Evolutionary conservation across 169 alveolate species (phyloP), one percentile per base, ranked within the genome.

Genomic region (Plasmodium ovale): DNA sequence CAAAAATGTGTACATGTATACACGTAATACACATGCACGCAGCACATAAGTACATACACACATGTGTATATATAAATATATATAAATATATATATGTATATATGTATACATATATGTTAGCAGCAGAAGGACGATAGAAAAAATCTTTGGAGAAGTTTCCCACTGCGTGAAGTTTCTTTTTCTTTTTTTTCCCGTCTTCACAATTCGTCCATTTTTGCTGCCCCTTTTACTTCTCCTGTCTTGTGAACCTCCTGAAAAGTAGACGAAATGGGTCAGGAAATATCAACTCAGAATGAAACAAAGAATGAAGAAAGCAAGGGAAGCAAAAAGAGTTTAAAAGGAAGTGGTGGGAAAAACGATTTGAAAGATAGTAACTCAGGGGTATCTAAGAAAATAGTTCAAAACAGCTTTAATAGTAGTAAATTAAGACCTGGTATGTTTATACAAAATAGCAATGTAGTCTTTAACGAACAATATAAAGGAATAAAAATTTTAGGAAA

Each of bases 401-500:
- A 73, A 56, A 73, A 73, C 19, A 73, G 87, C 37, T 73, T 73
- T 58, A 73, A 73, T 64, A 73, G 39, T 73, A 73, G 87, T 19
- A 73, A 73, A 47, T 73, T 96, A 53, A 95, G 96, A 25, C 97
- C 98, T 3, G 98, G 98, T 42, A 96, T 96, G 98, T 96, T 96
- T 70, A 97, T 96, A 51, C 97, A 94, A 62, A 92, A 92, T 69
- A 93, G 97, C 37, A 94, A 94, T 58, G 96, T 96, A 5, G 93
- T 95, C 14, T 95, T 94, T 71, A 77, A 92, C 19, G 96, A 94
- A 51, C 96, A 95, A 82, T 96, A 96, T 92, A 97, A 95, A 59
- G 97, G 97, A 7, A 94, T 95, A 44, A 93, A 95, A 37, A 94
- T 96, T 68, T 91, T 97, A 42, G 99, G 99, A 0, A 97, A 97